Evolutionary conservation across 163 green algal genomes (phyloP), one percentile per base, ranked within the genome.

Genomic region (Coccomyxa subellipsoidea): DNA sequence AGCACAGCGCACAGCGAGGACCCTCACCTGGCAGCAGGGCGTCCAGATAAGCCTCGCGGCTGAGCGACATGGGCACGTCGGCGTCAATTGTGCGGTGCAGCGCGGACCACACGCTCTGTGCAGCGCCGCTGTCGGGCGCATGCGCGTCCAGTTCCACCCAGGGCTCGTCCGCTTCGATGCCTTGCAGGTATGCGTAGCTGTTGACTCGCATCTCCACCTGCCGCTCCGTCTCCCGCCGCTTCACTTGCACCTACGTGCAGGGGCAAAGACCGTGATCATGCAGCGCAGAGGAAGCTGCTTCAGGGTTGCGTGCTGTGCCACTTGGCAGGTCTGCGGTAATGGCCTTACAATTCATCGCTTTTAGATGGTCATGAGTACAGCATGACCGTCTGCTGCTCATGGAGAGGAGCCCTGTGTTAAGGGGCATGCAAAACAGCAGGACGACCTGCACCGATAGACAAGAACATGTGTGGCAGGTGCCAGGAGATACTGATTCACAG

Each of bases 221-320:
- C 36, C 92, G 86, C 85, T 97, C 93, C 15, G 94, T 98, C 85
- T 98, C 94, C 0, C 92, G 89, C 78, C 91, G 90, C 88, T 95
- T 89, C 38, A 97, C 92, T 84, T 94, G 87, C 35, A 95, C 91
- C 85, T 94, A 87, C 18, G 91, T 80, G 38, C 25, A 12, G n/a
- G n/a, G n/a, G n/a, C n/a, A n/a, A n/a, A n/a, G n/a, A n/a, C n/a
- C n/a, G n/a, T n/a, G 25, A 12, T 40, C 23, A 78, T 8, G 72
- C n/a, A n/a, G 2, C 40, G 15, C 4, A 78, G 2, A 10, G 29
- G 47, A 36, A 73, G 32, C n/a, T 53, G 35, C 29, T 32, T 53
- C 72, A 78, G 72, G 15, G 4, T 59, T 59, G 47, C 47, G n/a
- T n/a, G n/a, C n/a, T n/a, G n/a, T n/a, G n/a, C n/a, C n/a, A n/a